Percentiles rank a stretch among this genome's conserved stretches.
phyloP scores from a whole-genome alignment of 176 grass and related monocot genomes.

The Bothriochloa decipiens region DNA sequence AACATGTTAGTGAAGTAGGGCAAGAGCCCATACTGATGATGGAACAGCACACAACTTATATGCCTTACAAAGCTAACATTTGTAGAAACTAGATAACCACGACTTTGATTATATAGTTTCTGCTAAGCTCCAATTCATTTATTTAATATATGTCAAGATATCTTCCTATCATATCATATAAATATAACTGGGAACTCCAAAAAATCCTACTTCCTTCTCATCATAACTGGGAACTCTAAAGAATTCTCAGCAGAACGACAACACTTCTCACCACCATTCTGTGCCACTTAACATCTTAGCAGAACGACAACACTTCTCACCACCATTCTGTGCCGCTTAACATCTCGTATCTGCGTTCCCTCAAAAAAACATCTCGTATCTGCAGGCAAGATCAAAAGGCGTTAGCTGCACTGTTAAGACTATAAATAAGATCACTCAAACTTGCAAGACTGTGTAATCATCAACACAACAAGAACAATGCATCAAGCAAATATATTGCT shows the following conservation, averaged over 20 bases:
- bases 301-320: no score
- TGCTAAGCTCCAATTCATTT: background rate
- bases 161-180: background rate
- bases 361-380: slow-evolving; percentile 34
- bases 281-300: no score
- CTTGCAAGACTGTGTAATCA: background rate
- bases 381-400: background rate
- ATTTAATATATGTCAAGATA: background rate
- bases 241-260: background rate
- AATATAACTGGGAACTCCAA: background rate
- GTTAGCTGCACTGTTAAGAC: background rate
- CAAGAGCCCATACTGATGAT: background rate
- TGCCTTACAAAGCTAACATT: background rate
- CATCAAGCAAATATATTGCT: background rate
- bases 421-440: background rate
- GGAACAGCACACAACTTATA: background rate
- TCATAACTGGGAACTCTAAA: background rate
- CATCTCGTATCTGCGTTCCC: no score
- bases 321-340: background rate
- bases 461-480: background rate
- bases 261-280: background rate
- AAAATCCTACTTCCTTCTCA: background rate
- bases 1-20: background rate
- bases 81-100: background rate
- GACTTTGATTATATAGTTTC: background rate